phyloP scores from a whole-genome alignment of 2,329 filamentous ascomycete species.

The Pestalotiopsis sp. region DNA sequence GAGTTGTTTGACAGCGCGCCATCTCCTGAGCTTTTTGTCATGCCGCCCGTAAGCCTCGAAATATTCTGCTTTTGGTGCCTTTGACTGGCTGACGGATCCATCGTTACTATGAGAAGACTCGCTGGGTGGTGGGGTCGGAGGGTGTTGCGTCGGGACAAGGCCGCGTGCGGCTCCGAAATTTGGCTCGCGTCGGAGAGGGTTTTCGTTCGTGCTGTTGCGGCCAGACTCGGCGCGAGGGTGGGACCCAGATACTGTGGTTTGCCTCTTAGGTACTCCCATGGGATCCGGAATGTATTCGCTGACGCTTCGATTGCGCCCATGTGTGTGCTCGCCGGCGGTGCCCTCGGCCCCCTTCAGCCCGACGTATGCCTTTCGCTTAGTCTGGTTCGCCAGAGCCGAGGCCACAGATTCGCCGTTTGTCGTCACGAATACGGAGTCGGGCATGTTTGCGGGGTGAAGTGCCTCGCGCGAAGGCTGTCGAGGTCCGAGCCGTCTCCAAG shows the following conservation, averaged over 20 bases:
- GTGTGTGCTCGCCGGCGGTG: conserved; percentile 38
- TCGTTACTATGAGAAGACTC: conserved; percentile 62
- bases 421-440: conserved; percentile 52
- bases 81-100: conserved; percentile 44
- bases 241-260: conserved; percentile 72
- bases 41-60: conserved; percentile 71
- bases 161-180: conserved; percentile 81
- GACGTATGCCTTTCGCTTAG: conserved; percentile 61
- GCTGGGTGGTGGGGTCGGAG: conserved; percentile 81
- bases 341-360: conserved; percentile 39
- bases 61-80: conserved; percentile 55
- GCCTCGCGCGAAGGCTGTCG: conserved; percentile 52
- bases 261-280: conserved; percentile 68
- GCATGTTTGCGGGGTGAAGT: conserved; percentile 35
- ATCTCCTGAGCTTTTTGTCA: conserved; percentile 72
- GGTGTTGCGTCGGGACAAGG: conserved; percentile 64
- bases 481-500: conserved; percentile 60
- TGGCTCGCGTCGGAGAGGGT: conserved; percentile 70
- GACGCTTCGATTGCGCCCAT: conserved; percentile 77
- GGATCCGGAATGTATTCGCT: conserved; percentile 85
- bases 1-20: conserved; percentile 78
- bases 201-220: conserved; percentile 39
- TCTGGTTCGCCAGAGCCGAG: conserved; percentile 51
- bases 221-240: conserved; percentile 46
- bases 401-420: conserved; percentile 55